Evolutionary conservation across 768 basidiomycete genomes (phyloP).

Genomic region (Gautieria morchelliformis): DNA sequence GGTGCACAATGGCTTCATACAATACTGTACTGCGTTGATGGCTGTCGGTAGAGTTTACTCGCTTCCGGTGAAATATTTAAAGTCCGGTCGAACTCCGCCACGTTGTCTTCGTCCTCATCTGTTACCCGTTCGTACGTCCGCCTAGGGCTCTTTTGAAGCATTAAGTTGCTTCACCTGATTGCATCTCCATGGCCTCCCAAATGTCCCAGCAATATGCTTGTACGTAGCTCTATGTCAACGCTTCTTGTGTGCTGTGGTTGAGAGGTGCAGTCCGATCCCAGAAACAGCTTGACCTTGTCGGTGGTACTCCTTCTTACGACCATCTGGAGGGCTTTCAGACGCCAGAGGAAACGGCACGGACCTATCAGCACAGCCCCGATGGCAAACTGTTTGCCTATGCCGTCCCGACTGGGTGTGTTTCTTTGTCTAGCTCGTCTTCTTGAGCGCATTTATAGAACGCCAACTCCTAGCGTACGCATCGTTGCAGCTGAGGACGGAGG

Average conservation of each 20-base stretch:
- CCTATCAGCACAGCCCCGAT: constrained; percentile 75
- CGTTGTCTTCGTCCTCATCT: not conserved
- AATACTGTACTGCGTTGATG: no score
- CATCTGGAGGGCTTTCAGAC: constrained; percentile 51
- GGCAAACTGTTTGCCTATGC: constrained; percentile 84
- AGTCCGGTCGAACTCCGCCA: not conserved
- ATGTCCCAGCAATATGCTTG: constrained; percentile 79
- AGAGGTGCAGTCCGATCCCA: constrained; percentile 72
- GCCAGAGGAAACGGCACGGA: constrained; percentile 66
- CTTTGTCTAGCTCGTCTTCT: constrained; percentile 11
- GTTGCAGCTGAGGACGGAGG: constrained; percentile 53
- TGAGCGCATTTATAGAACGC: constrained; percentile 11
- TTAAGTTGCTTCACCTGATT: constrained; percentile 20
- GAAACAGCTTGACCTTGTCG: constrained; percentile 82
- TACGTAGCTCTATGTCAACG: constrained; percentile 32
- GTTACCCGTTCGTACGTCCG: not conserved
- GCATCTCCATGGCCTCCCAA: constrained; percentile 56
- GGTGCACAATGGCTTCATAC: no score
- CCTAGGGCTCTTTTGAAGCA: constrained; percentile 13
- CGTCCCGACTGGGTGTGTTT: constrained; percentile 58
- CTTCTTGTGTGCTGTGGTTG: constrained; percentile 11
- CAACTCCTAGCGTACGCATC: constrained; percentile 55
- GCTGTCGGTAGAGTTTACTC: no score
- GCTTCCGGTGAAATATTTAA: not conserved
- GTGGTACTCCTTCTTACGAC: constrained; percentile 69